Base-by-base conservation (phyloP, 2,329 filamentous ascomycete genomes). In the Paraphoma chrysanthemicola region DNA sequence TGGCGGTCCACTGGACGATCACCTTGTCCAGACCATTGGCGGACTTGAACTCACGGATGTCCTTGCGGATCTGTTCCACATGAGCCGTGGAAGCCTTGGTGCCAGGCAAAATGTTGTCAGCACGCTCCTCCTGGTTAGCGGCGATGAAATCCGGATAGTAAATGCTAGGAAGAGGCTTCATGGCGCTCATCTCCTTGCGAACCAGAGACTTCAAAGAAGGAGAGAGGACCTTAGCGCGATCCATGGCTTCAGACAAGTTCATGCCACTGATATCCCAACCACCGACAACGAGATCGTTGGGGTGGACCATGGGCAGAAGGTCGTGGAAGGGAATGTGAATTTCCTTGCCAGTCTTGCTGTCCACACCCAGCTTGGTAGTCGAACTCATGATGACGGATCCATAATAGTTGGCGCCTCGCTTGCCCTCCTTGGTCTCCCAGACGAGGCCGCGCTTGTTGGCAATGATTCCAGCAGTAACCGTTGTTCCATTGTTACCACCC, bases 111-210 rank as follows among this genome's bases (percentile, higher is more conserved):
- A 96, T 73, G 72, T 99, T 98, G 81, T 99, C 93, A 64, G 94
- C 95, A 72, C 95, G 91, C 74, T 93, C 93, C 79, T 95, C 93
- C 82, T 99, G 95, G 83, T 99, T 99, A 76, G 95, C 91, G 66
- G 95, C 95, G 74, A 99, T 99, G 84, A 99, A 99, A 80, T 98
- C 95, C 1, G 95, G 95, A 79, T 99, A 99, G 86, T 99, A 99
- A 81, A 98, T 90, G 79, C 91, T 94, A 23, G 93, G 94, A 62
- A 98, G 86, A 30, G 95, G 95, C 69, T 89, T 88, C 88, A 98
- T 91, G 69, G 84, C 83, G 59, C 88, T 82, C 93, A 98, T 94
- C 82, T 98, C 92, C 85, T 98, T 97, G 80, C 88, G 89, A 70
- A 99, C 90, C 71, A 91, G 86, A 54, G 84, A 82, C 86, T 99